Evolutionary conservation across 108 stramenopile species (phyloP).

Genomic region (Nitzschia sp.): DNA sequence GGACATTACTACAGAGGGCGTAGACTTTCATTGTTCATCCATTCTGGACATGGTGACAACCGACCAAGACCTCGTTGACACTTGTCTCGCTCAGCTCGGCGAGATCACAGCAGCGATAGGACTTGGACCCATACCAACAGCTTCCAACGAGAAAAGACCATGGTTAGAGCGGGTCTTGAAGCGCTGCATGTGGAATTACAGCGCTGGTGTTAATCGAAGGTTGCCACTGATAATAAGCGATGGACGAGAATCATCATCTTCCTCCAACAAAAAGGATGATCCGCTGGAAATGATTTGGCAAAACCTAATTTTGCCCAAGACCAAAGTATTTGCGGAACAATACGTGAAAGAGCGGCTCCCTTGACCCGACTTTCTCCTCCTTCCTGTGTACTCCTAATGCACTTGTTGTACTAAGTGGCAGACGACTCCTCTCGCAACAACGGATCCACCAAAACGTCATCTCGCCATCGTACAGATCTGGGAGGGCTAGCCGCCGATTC

Average conservation of each 20-base stretch:
- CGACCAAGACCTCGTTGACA: conserved; percentile 11
- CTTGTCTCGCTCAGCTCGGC: neutral
- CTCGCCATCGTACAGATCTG: neutral
- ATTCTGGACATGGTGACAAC: conserved; percentile 45
- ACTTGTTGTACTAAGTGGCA: no score
- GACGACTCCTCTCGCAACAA: no score
- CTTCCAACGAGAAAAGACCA: neutral
- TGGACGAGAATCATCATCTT: neutral
- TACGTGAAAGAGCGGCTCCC: conserved; percentile 19
- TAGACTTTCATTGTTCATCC: conserved; percentile 87
- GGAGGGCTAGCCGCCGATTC: neutral
- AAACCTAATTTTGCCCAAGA: neutral
- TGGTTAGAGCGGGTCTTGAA: conserved; percentile 53
- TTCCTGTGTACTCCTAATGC: no score
- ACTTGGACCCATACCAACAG: neutral
- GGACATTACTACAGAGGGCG: conserved; percentile 62
- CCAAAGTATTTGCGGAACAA: neutral
- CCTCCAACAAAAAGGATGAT: conserved; percentile 11
- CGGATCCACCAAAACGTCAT: neutral
- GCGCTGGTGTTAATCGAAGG: conserved; percentile 76
- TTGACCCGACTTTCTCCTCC: no score
- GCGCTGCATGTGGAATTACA: conserved; percentile 70
- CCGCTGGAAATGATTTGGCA: conserved; percentile 14
- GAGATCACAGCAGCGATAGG: neutral
- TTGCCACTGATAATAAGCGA: conserved; percentile 18